Evolutionary conservation across 2,329 filamentous ascomycete species (phyloP), one percentile per base, ranked within the genome.

Genomic region (Penicillium decumbens): DNA sequence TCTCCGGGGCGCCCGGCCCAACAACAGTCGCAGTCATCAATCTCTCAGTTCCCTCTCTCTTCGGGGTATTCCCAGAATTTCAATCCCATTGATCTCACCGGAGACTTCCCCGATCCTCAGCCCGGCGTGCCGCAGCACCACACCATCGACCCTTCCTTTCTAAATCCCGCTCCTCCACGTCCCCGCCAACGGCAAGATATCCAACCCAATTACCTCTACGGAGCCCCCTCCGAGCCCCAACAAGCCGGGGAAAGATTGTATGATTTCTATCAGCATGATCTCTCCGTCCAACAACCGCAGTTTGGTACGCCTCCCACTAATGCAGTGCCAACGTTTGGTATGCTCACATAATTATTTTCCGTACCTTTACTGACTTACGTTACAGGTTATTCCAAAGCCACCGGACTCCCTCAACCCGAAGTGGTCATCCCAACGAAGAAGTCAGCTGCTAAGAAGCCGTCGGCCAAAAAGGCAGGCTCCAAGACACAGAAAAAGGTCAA

Each of bases 141-240:
- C 28, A 72, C 70, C 4, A 73, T 73, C 41, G 66, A 73, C 42
- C 71, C 71, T 0, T 69, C 70, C 28, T 72, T 67, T 33, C 61
- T 73, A 5, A 66, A 65, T 24, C 50, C 64, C 7, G 32, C 61
- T 4, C 61, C 62, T 29, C 59, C 67, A 43, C 43, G 56, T 27
- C n/a, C 35, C 43, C 13, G 42, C 57, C 13, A 61, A 47, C 20
- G 65, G 59, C 15, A 47, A 57, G 30, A 52, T n/a, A 51, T 65
- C 4, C 52, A 60, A n/a, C 64, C 59, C 47, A 57, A 58, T 15
- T 65, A 64, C 37, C 47, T 67, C 7, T 68, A 65, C 35, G 49
- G 60, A 39, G 63, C 58, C 3, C 59, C 62, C 12, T 44, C 57
- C 9, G 62, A 61, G 3, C 67, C 63, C 49, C 57, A 66, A 24